These are phyloP conservation scores for Umbilicus rupestris DNA, from an alignment of 164 flowering plant genomes.

Conservation along the genomic window DNA sequence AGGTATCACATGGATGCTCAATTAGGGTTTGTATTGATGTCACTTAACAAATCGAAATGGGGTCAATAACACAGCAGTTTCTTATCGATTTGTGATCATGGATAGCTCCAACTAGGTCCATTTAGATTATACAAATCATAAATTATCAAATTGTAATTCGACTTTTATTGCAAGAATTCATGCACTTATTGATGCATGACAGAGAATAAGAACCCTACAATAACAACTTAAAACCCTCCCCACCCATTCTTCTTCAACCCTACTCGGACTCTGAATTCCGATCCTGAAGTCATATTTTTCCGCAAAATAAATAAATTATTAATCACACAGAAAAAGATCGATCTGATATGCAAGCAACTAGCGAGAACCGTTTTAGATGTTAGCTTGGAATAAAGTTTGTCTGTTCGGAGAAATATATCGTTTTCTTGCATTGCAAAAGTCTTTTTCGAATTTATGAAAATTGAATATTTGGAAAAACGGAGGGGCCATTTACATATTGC, in stretches of 20 bases:
- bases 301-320: too few species aligned
- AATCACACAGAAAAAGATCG: too few species aligned
- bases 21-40: not conserved
- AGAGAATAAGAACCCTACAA: not conserved
- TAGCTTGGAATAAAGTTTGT: too few species aligned
- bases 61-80: not conserved
- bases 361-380: too few species aligned
- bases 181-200: slow-evolving; percentile 2
- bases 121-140: not conserved
- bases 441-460: too few species aligned
- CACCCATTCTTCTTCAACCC: not conserved
- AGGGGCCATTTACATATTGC: too few species aligned
- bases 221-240: not conserved
- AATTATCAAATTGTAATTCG: not conserved
- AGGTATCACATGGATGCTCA: slow-evolving; percentile 5
- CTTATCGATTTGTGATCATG: slow-evolving; percentile 2
- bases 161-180: not conserved
- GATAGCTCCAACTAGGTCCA: not conserved
- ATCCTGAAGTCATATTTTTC: not conserved
- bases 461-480: too few species aligned
- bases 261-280: not conserved
- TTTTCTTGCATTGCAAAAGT: too few species aligned
- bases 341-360: too few species aligned
- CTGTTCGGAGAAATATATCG: too few species aligned
- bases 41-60: slow-evolving; percentile 4